Evolutionary conservation across 257 asterid species (phyloP), one percentile per base, ranked within the genome.

Genomic region (Verbena officinalis): DNA sequence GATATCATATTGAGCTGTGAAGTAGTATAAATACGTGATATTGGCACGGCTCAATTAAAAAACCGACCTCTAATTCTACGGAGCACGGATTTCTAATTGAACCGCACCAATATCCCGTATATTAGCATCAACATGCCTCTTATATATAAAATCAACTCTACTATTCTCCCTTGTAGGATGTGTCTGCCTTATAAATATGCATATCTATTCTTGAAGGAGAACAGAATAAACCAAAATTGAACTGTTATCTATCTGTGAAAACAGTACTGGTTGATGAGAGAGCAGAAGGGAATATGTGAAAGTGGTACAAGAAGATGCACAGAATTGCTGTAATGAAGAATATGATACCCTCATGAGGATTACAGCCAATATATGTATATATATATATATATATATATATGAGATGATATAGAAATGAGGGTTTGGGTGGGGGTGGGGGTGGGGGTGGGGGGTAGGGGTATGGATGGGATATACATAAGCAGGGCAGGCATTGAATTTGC

Each of bases 11-110:
- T 27, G 5, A 27, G 33, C 4, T 2, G 62, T 62, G 40, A 9
- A 7, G 55, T 45, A 59, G 45, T 42, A 50, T 30, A 5, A 23
- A 64, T 75, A 79, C 93, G 95, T 83, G 98, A 91, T 91, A 91
- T 91, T 91, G 98, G 95, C 98, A 84, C 96, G 98, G 98, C 98
- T 91, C 98, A 91, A 88, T 91, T 83, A 86, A 86, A 91, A 70
- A 86, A 78, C 84, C 46, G 86, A 61, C 76, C 85, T 86, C 90
- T 66, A 73, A 3, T 8, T 7, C 36, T 9, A 40, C 33, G 42
- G 91, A 90, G 85, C 74, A 57, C 85, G 55, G 84, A 78, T 87
- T 79, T 90, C 86, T 67, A 80, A 90, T 87, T 90, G 96, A 90
- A 90, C 96, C 90, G 96, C 92, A 90, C 95, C 94, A 87, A 90